Conservation (phyloP, 352 stramenopile species). For the Pythium catenulatum region DNA sequence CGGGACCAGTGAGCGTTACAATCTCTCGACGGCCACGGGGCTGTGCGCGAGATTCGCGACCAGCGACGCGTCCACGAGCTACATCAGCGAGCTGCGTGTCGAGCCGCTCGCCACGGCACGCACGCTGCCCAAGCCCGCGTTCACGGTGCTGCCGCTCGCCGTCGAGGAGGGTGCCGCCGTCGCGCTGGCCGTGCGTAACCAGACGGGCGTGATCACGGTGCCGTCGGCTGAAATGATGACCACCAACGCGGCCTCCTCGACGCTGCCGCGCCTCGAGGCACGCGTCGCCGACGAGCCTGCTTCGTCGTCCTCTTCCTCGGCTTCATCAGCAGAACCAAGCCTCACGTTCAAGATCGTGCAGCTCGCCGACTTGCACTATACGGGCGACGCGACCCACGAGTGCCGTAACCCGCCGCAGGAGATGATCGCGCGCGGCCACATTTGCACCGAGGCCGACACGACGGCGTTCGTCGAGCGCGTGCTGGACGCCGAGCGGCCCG, state of each 20-base stretch:
- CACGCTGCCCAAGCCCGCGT: neutral
- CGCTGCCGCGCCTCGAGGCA: too few relatives aligned
- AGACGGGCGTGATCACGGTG: too few relatives aligned
- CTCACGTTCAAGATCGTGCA: conserved; percentile 80
- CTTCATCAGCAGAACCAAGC: neutral
- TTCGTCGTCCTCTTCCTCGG: neutral
- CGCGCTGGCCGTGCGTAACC: too few relatives aligned
- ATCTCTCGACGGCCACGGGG: neutral
- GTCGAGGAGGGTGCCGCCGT: neutral
- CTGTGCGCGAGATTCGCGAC: conserved; percentile 4
- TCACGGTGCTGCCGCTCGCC: neutral
- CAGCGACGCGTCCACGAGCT: neutral
- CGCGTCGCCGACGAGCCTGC: neutral
- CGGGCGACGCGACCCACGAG: conserved; percentile 65
- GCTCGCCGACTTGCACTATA: conserved; percentile 76
- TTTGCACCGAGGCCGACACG: conserved; percentile 72
- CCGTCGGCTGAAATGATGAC: too few relatives aligned
- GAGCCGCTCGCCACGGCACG: neutral
- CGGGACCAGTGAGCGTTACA: neutral
- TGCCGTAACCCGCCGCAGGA: conserved; percentile 62
- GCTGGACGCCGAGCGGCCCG: conserved; percentile 72
- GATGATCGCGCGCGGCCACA: conserved; percentile 1
- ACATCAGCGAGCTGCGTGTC: conserved; percentile 8
- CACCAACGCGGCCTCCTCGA: neutral
- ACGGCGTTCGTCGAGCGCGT: conserved; percentile 71